phyloP scores from a whole-genome alignment of 345 rosid species.

The Gynandropsis gynandra region DNA sequence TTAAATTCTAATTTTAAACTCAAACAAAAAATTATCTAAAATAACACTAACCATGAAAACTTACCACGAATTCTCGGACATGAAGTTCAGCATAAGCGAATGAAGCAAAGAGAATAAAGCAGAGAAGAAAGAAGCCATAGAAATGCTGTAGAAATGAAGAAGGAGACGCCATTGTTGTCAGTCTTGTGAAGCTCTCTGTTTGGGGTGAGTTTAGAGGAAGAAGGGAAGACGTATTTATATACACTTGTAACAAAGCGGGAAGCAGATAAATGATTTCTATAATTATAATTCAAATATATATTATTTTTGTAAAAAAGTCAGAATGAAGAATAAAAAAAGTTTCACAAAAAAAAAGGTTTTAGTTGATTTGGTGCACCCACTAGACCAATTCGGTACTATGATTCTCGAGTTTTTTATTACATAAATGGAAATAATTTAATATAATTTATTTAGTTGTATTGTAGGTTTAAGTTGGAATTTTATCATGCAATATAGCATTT shows the following conservation, averaged over 20 bases:
- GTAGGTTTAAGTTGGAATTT: too few relatives aligned
- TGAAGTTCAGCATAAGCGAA: slow-evolving; percentile 26
- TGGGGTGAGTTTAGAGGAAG: slow-evolving; percentile 18
- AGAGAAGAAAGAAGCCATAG: slow-evolving; percentile 18
- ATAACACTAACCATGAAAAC: too few relatives aligned
- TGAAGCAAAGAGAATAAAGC: slow-evolving; percentile 19
- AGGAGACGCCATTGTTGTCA: slow-evolving; percentile 23
- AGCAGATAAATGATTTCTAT: slow-evolving; percentile 4
- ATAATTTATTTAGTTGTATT: too few relatives aligned
- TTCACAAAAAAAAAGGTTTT: slow-evolving; percentile 12
- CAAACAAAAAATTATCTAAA: too few relatives aligned
- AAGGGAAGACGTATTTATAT: slow-evolving; percentile 21
- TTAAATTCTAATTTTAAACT: too few relatives aligned
- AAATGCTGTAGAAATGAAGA: background rate
- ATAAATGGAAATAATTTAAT: too few relatives aligned
- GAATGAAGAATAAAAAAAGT: slow-evolving; percentile 15
- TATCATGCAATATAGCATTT: too few relatives aligned
- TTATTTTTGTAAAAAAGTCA: slow-evolving; percentile 27
- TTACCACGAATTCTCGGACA: slow-evolving; percentile 31
- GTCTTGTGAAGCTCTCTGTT: slow-evolving; percentile 5
- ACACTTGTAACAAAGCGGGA: slow-evolving; percentile 9
- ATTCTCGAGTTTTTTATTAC: slow-evolving; percentile 3
- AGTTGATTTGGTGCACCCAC: slow-evolving; percentile 36
- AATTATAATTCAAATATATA: slow-evolving; percentile 8
- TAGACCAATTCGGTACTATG: slow-evolving; percentile 24